Evolutionary conservation across 202 grass and related monocot species (phyloP).

Genomic region (Panicum hallii): DNA sequence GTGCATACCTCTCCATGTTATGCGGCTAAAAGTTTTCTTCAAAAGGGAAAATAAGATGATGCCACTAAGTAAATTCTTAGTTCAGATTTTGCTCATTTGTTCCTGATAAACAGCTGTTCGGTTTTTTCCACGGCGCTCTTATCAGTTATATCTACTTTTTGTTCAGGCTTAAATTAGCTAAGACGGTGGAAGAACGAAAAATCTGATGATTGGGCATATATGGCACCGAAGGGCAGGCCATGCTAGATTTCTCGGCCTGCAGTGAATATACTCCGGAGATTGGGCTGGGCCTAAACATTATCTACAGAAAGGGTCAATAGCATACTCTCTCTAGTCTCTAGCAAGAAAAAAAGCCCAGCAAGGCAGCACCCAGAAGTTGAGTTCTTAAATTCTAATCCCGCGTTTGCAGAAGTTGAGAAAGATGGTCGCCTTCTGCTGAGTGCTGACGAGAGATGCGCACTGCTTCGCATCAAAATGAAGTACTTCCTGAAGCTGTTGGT

Average conservation of each 20-base stretch:
- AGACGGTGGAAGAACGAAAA: not conserved
- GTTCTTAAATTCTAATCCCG: not conserved
- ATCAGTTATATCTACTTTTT: not conserved
- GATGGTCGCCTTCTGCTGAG: not conserved
- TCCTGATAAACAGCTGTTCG: not conserved
- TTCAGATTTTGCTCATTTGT: not conserved
- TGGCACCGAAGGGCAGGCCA: not conserved
- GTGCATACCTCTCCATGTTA: not conserved
- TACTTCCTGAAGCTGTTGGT: not conserved
- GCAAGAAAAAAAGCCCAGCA: constrained; percentile 11
- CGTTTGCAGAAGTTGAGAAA: not conserved
- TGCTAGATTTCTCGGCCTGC: not conserved
- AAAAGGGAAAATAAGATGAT: not conserved
- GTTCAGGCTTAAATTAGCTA: not conserved
- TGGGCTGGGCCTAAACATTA: not conserved
- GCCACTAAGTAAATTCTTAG: not conserved
- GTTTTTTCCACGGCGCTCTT: not conserved
- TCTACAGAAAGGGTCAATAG: not conserved
- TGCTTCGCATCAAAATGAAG: not conserved
- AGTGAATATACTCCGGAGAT: not conserved
- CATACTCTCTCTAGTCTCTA: not conserved
- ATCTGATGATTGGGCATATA: not conserved
- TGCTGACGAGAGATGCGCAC: not conserved
- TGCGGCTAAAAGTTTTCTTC: not conserved
- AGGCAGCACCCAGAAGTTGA: not conserved